Evolutionary conservation across 2,329 filamentous ascomycete species (phyloP).

Genomic region (Epichloe gansuensis): DNA sequence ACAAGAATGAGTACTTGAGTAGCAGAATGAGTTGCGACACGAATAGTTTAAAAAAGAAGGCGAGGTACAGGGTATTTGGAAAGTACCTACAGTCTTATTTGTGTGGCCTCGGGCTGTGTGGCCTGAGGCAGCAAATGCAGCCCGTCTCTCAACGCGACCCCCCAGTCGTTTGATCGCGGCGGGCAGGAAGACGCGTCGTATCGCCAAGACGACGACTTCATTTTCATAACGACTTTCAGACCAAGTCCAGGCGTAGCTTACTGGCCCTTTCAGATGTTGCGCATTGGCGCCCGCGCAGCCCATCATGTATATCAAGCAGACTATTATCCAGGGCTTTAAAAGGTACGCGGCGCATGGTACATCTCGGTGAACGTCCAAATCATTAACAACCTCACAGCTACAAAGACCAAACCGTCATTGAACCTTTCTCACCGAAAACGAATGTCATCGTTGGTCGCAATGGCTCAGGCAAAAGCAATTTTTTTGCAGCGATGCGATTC

Average conservation of each 20-base stretch:
- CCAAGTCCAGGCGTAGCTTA: slow-evolving; percentile 12
- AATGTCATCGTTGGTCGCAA: slow-evolving; percentile 99
- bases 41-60: no score
- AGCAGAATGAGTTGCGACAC: no score
- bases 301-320: slow-evolving; percentile 97
- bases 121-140: slow-evolving; percentile 5
- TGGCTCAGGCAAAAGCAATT: slow-evolving; percentile 98
- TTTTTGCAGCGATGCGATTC: slow-evolving; percentile 97
- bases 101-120: no score
- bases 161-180: background rate
- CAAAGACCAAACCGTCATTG: slow-evolving; percentile 98
- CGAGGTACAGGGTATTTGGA: background rate
- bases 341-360: slow-evolving; percentile 43
- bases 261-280: slow-evolving; percentile 21
- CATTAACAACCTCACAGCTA: slow-evolving; percentile 48
- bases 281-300: slow-evolving; percentile 25
- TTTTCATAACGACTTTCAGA: background rate
- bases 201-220: background rate
- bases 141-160: slow-evolving; percentile 6
- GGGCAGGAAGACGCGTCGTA: slow-evolving; percentile 5
- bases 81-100: no score
- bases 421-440: slow-evolving; percentile 92
- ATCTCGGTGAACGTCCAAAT: slow-evolving; percentile 2
- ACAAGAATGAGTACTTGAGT: no score
- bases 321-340: slow-evolving; percentile 99